These are phyloP conservation scores for Grifola frondosa DNA, from an alignment of 1,284 basidiomycete species.

Conservation along the genomic window DNA sequence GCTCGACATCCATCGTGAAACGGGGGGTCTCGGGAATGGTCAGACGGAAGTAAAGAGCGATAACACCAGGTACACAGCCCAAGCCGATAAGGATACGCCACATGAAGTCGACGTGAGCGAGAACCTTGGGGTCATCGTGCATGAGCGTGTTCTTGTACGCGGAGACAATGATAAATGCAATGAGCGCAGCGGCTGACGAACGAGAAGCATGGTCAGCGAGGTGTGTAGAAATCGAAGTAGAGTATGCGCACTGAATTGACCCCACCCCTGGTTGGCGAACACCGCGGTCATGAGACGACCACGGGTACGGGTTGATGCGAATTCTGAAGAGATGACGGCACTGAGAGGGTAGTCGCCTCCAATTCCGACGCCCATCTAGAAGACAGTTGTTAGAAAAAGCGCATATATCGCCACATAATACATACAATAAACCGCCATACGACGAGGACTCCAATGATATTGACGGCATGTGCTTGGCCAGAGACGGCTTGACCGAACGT, in stretches of 20 bases:
- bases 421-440: constrained; percentile 52
- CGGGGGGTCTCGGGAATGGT: constrained; percentile 80
- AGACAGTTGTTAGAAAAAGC: no score
- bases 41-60: constrained; percentile 76
- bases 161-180: constrained; percentile 54
- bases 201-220: not conserved
- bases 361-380: constrained; percentile 45
- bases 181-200: constrained; percentile 46
- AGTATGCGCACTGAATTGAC: constrained; percentile 43
- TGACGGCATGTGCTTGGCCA: constrained; percentile 53
- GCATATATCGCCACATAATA: no score
- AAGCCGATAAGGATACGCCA: constrained; percentile 75
- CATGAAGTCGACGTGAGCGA: constrained; percentile 54
- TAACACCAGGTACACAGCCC: constrained; percentile 63
- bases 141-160: constrained; percentile 56
- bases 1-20: constrained; percentile 89
- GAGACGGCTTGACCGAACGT: constrained; percentile 49
- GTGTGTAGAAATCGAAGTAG: constrained; percentile 12
- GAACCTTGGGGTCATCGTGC: constrained; percentile 35
- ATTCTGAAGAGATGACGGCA: constrained; percentile 58
- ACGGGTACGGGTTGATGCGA: constrained; percentile 56
- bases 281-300: constrained; percentile 59
- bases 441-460: constrained; percentile 59
- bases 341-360: constrained; percentile 58
- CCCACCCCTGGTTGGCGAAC: constrained; percentile 57